These are phyloP conservation scores for Globisporangium emineosum DNA, from an alignment of 352 stramenopile species.

Conservation along the genomic window DNA sequence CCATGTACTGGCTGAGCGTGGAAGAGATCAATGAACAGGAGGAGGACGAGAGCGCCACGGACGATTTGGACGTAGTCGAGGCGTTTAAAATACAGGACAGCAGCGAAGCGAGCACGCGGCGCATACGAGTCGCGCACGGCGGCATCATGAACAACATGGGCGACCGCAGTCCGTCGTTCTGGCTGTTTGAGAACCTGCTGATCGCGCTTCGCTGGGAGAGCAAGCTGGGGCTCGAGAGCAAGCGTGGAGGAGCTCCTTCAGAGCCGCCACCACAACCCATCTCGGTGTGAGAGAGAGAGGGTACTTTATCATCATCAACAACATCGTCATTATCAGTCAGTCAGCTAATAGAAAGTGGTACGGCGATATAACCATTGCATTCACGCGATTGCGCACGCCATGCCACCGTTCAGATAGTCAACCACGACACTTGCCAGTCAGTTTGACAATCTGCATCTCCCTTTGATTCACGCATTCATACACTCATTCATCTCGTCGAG, in stretches of 20 bases:
- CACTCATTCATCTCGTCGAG: background rate
- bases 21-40: conserved; percentile 22
- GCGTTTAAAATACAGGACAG: conserved; percentile 7
- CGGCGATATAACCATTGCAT: background rate
- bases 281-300: background rate
- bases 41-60: conserved; percentile 9
- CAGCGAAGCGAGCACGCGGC: conserved; percentile 18
- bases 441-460: background rate
- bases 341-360: conserved; percentile 1
- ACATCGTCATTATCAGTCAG: background rate
- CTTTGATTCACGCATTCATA: background rate
- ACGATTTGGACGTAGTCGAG: background rate
- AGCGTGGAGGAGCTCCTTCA: background rate
- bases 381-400: background rate
- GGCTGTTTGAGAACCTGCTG: conserved; percentile 53
- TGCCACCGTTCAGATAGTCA: too few relatives aligned
- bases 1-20: conserved; percentile 58
- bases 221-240: conserved; percentile 33
- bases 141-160: conserved; percentile 64
- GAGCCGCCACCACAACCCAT: background rate
- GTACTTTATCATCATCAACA: background rate
- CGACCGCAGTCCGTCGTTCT: conserved; percentile 50
- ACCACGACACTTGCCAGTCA: too few relatives aligned
- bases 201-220: conserved; percentile 52
- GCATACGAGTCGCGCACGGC: conserved; percentile 34